Conservation (phyloP, 129 eudicot species). For the Lactuca saligna region DNA sequence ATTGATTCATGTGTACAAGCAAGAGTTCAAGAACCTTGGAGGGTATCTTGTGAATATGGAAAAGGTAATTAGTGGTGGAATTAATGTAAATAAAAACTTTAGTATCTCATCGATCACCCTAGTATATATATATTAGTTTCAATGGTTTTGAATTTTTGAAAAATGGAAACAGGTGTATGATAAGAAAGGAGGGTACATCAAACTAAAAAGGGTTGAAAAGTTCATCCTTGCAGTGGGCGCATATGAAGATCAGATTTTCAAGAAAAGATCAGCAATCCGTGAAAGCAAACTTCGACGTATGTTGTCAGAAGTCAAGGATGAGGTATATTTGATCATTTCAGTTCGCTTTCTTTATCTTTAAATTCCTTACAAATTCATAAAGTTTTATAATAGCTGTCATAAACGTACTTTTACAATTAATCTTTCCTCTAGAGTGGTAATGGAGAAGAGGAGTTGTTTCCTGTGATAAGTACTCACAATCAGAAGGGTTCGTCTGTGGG, state of each 20-base stretch:
- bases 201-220: conserved; percentile 55
- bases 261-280: conserved; percentile 38
- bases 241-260: conserved; percentile 55
- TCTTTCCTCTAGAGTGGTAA: conserved; percentile 25
- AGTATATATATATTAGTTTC: not conserved
- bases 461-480: not conserved
- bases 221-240: conserved; percentile 50
- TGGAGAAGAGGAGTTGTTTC: conserved; percentile 25
- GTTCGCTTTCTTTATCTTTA: not conserved
- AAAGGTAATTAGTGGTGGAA: conserved; percentile 30
- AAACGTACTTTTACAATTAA: not conserved
- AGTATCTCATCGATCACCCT: not conserved
- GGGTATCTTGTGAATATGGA: conserved; percentile 54
- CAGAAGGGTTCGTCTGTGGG: not conserved
- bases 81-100: not conserved
- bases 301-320: conserved; percentile 16
- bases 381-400: too few relatives aligned
- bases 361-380: not conserved
- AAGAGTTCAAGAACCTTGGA: conserved; percentile 53
- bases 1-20: conserved; percentile 51
- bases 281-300: conserved; percentile 30
- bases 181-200: conserved; percentile 36
- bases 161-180: conserved; percentile 39
- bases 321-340: conserved; percentile 29
- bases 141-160: not conserved